Evolutionary conservation across 768 basidiomycete species (phyloP), one percentile per base, ranked within the genome.

Genomic region (Russula compacta): DNA sequence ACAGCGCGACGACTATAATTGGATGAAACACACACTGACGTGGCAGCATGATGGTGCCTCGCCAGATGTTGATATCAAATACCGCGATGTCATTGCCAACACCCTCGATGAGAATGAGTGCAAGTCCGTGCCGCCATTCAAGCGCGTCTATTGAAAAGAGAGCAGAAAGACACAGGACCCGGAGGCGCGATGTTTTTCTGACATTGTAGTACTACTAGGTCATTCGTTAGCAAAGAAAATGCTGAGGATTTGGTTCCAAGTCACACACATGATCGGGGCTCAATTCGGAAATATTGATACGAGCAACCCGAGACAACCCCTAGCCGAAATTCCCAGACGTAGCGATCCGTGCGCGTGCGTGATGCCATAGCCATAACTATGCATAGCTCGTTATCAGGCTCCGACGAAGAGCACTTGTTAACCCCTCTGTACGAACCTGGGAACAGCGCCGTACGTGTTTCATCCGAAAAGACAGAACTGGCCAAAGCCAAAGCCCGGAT

Each of bases 1-100:
- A 48, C 53, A 91, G 85, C 93, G 97, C 75, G 94, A 98, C 71
- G 95, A 99, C 70, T 81, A 84, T 46, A 79, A 81, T 42, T 95
- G 93, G 93, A 94, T 94, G 92, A 93, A 89, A 77, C 92, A 92
- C 73, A 92, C 93, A 1, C 82, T 98, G 51, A 90, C 91, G n/a
- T 94, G 90, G 85, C 94, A 94, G 71, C 83, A 76, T 59, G 86
- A 97, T 69, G 73, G 79, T 60, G 73, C 77, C 60, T 83, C 79
- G 63, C 92, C 93, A 11, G 85, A 92, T 59, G 93, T 98, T 63
- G 86, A 85, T 47, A 84, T 99, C 74, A 82, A 82, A 69, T 99
- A 98, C 77, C 90, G 97, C 69, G 71, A 73, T 32, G 97, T 99
- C 67, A 95, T 92, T 69, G 78, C 74, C 67, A 82, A 75, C 52